Percentiles rank a stretch among this genome's conserved stretches.
Evolutionary conservation across 495 filamentous ascomycete genomes (phyloP).

Genomic region (Chaetomidium leptoderma): DNA sequence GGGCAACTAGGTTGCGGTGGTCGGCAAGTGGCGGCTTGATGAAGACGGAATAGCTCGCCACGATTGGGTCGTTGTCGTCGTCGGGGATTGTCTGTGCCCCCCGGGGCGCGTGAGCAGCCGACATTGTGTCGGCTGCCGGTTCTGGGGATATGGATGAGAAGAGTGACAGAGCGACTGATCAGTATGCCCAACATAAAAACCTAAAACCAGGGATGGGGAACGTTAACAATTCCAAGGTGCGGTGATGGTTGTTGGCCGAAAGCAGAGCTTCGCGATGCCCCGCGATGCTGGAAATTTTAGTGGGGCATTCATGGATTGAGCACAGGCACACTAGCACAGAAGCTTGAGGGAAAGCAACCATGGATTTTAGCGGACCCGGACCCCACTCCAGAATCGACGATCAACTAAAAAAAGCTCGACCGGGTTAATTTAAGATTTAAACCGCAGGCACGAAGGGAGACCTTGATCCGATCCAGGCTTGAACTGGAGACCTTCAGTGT

Average conservation of each 20-base stretch:
- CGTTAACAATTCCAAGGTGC: too few relatives aligned
- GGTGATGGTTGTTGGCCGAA: too few relatives aligned
- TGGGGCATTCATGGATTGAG: too few relatives aligned
- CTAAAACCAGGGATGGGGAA: too few relatives aligned
- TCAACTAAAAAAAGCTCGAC: not conserved
- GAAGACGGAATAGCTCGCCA: slow-evolving; percentile 47
- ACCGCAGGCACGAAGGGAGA: not conserved
- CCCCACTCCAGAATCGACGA: not conserved
- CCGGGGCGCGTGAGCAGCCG: not conserved
- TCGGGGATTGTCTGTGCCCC: slow-evolving; percentile 2
- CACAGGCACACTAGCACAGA: not conserved
- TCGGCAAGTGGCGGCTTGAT: slow-evolving; percentile 41
- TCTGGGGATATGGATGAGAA: not conserved
- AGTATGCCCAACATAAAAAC: too few relatives aligned
- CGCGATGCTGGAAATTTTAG: slow-evolving; percentile 23
- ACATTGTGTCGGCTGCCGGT: not conserved
- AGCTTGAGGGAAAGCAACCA: too few relatives aligned
- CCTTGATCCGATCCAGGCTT: slow-evolving; percentile 15
- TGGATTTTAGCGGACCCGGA: too few relatives aligned
- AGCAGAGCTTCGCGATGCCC: slow-evolving; percentile 8
- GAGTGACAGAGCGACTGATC: not conserved
- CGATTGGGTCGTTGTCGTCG: slow-evolving; percentile 43
- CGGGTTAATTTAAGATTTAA: not conserved
- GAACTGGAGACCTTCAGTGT: slow-evolving; percentile 17
- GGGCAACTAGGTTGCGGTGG: slow-evolving; percentile 42